Conservation (phyloP, 768 basidiomycete species). For the Termitomyces sp. region DNA sequence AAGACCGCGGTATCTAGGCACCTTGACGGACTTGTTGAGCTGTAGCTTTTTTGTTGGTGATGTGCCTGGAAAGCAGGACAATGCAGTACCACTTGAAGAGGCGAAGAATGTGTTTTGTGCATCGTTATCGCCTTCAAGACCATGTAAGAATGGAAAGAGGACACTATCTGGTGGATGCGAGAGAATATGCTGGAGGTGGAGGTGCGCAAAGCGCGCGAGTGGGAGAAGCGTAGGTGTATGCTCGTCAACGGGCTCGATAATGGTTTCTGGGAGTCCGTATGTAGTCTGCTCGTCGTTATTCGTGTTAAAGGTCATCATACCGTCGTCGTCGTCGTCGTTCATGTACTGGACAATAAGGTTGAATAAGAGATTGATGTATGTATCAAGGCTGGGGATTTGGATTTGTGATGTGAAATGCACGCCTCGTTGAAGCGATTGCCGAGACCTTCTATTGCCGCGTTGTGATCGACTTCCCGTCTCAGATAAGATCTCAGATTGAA, state of each 20-base stretch:
- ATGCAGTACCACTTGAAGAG: slow-evolving; percentile 18
- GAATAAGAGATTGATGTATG: neutral
- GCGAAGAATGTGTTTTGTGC: slow-evolving; percentile 83
- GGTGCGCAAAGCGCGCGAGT: slow-evolving; percentile 47
- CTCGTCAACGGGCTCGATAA: neutral
- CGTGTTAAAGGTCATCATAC: neutral
- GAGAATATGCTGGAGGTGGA: slow-evolving; percentile 62
- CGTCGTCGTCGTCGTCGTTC: slow-evolving; percentile 2
- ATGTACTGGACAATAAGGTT: neutral
- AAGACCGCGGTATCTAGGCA: slow-evolving; percentile 62
- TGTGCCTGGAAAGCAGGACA: neutral
- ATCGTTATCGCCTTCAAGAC: slow-evolving; percentile 76
- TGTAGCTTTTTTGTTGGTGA: neutral
- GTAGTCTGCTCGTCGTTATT: neutral
- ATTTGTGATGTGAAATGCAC: slow-evolving; percentile 3
- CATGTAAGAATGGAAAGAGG: slow-evolving; percentile 88
- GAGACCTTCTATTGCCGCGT: slow-evolving; percentile 13
- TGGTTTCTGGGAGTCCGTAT: slow-evolving; percentile 1
- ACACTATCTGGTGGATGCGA: slow-evolving; percentile 76
- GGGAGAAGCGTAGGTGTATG: slow-evolving; percentile 21
- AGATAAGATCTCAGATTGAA: slow-evolving; percentile 13
- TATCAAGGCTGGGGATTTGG: neutral
- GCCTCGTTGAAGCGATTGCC: slow-evolving; percentile 8
- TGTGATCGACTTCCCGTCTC: slow-evolving; percentile 13
- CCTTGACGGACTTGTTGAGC: neutral